phyloP scores from a whole-genome alignment of 495 filamentous ascomycete genomes.

The Xylaria venustula region DNA sequence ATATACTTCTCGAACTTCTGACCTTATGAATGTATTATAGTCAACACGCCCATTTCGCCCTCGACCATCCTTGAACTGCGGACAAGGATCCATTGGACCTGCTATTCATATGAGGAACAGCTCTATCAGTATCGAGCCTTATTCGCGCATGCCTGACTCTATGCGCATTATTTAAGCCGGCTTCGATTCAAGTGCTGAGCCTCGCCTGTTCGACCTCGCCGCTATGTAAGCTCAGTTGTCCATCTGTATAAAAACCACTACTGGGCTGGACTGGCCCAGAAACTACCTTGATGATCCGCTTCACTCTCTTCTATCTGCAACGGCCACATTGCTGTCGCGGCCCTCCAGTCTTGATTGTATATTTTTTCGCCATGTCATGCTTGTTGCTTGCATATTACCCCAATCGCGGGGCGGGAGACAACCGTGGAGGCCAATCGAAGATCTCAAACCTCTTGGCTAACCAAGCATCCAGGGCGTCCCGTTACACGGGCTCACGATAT shows the following conservation, averaged over 20 bases:
- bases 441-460: not conserved
- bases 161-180: conserved; percentile 1
- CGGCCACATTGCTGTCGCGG: too few relatives aligned
- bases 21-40: not conserved
- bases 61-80: not conserved
- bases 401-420: not conserved
- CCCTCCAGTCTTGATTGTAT: not conserved
- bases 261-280: too few relatives aligned
- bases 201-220: not conserved
- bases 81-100: not conserved
- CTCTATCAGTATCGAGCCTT: not conserved
- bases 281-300: too few relatives aligned
- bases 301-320: too few relatives aligned
- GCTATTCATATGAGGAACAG: not conserved
- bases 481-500: conserved; percentile 45
- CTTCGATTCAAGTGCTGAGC: not conserved
- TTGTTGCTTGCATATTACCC: too few relatives aligned
- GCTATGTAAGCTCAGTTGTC: conserved; percentile 1
- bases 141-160: not conserved
- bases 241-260: not conserved
- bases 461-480: conserved; percentile 33
- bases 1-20: not conserved
- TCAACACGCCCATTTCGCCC: not conserved
- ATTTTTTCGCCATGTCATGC: too few relatives aligned
- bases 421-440: not conserved